Percentiles rank a stretch among this genome's conserved stretches.
Evolutionary conservation across 768 basidiomycete species (phyloP).

Genomic region (Suillus subluteus): DNA sequence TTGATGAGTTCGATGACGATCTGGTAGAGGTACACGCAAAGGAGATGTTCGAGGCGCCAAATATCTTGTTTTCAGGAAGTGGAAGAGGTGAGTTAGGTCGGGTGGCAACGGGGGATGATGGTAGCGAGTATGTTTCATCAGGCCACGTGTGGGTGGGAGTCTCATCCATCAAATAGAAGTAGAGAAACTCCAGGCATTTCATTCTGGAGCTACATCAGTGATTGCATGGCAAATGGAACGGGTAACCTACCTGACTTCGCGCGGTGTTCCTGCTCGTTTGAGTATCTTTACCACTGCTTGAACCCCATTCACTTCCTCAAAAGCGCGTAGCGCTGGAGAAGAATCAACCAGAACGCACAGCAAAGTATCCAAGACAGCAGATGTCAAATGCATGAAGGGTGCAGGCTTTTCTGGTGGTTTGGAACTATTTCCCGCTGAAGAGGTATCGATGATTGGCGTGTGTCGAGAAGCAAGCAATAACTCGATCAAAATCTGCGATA

Average conservation of each 20-base stretch:
- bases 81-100: slow-evolving; percentile 28
- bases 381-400: slow-evolving; percentile 56
- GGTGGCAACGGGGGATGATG: slow-evolving; percentile 32
- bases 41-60: slow-evolving; percentile 23
- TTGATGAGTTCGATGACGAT: slow-evolving; percentile 22
- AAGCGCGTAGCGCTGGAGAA: slow-evolving; percentile 68
- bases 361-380: slow-evolving; percentile 79
- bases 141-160: slow-evolving; percentile 34
- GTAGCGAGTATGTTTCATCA: slow-evolving; percentile 34
- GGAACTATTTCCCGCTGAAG: slow-evolving; percentile 9
- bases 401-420: slow-evolving; percentile 27
- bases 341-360: slow-evolving; percentile 91
- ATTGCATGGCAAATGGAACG: slow-evolving; percentile 42
- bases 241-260: slow-evolving; percentile 81
- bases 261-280: slow-evolving; percentile 83
- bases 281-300: slow-evolving; percentile 86
- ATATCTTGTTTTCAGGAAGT: slow-evolving; percentile 27
- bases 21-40: slow-evolving; percentile 28
- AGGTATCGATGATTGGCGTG: slow-evolving; percentile 40
- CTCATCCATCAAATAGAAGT: slow-evolving; percentile 93
- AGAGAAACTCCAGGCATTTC: slow-evolving; percentile 95
- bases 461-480: slow-evolving; percentile 74
- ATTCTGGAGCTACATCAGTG: slow-evolving; percentile 55
- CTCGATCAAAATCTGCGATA: slow-evolving; percentile 65
- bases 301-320: slow-evolving; percentile 78